Evolutionary conservation across 441 rosid genomes (phyloP), one percentile per base, ranked within the genome.

Genomic region (Brassica balearica): DNA sequence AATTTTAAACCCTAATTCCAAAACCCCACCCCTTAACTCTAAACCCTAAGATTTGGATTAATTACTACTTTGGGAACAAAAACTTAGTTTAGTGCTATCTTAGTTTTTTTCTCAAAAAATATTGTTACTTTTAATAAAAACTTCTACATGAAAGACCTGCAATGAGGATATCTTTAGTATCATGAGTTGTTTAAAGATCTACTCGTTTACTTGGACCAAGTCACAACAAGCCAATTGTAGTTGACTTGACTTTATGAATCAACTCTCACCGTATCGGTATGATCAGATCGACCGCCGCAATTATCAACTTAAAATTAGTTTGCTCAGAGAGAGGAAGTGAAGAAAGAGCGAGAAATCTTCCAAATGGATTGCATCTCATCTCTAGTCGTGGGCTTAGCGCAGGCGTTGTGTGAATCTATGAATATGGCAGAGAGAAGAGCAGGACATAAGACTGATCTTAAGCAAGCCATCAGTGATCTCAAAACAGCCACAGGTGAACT

Each of bases 381-480:
- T 58, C 4, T 80, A 14, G 2, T 80, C 4, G 64, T 74, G 22
- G 68, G 76, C 22, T 22, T 74, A 10, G 72, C 69, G 65, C 82
- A 80, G 34, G 4, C 48, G 65, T 70, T 75, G 19, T 80, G 82
- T 75, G 63, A 80, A 25, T 74, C 43, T 55, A 69, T 70, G 68
- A 43, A 65, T 8, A 74, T 74, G 76, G 65, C 79, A 8, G 73
- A 53, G 7, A 65, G 77, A 20, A 61, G 70, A 22, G 23, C 22
- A 55, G 15, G 46, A 6, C 41, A 70, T 0, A 65, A 77, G 64
- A 23, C 63, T 32, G 73, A 80, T 81, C 68, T 82, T 55, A 81
- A 77, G 62, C 72, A 81, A 68, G 77, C 72, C 67, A 72, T 77
- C 56, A 46, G 63, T 10, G 76, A 79, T 17, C 85, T 87, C 11